A percentile compares a stretch with the other conserved stretches of the same genome.
These are phyloP conservation scores for Murraya paniculata DNA, from an alignment of 345 rosid genomes.

Conservation along the genomic window DNA sequence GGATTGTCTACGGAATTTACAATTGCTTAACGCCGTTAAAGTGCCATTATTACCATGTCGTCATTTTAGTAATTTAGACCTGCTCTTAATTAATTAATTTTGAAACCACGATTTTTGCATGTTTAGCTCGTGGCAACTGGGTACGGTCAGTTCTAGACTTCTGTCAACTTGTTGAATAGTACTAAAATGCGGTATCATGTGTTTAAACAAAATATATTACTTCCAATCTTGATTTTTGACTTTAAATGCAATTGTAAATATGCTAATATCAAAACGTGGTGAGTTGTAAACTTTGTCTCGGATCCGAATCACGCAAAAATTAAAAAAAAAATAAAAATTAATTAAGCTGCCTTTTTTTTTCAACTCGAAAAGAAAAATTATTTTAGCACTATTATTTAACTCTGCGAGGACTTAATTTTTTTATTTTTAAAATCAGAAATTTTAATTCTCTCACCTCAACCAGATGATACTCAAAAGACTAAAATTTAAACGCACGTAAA, in stretches of 20 bases:
- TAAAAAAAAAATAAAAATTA: too few relatives aligned
- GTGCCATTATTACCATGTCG: background rate
- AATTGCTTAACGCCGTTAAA: background rate
- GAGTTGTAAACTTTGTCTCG: background rate
- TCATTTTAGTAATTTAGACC: background rate
- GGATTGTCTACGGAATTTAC: background rate
- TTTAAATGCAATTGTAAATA: background rate
- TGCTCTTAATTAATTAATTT: background rate
- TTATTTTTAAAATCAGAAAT: too few relatives aligned
- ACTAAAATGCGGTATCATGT: background rate
- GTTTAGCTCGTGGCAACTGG: background rate
- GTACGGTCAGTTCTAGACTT: too few relatives aligned
- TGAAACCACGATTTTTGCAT: conserved; percentile 5
- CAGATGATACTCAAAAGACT: fast-evolving
- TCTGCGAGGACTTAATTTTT: too few relatives aligned
- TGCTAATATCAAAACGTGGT: background rate
- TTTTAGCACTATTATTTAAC: too few relatives aligned
- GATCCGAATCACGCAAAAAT: background rate
- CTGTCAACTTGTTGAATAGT: background rate
- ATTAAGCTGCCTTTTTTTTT: too few relatives aligned
- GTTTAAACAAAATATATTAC: background rate
- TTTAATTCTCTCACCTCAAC: too few relatives aligned
- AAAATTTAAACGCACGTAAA: too few relatives aligned
- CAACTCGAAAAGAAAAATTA: too few relatives aligned
- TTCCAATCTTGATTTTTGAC: background rate